Evolutionary conservation across 2,329 filamentous ascomycete species (phyloP), one percentile per base, ranked within the genome.

Genomic region (Talaromyces pinophilus): DNA sequence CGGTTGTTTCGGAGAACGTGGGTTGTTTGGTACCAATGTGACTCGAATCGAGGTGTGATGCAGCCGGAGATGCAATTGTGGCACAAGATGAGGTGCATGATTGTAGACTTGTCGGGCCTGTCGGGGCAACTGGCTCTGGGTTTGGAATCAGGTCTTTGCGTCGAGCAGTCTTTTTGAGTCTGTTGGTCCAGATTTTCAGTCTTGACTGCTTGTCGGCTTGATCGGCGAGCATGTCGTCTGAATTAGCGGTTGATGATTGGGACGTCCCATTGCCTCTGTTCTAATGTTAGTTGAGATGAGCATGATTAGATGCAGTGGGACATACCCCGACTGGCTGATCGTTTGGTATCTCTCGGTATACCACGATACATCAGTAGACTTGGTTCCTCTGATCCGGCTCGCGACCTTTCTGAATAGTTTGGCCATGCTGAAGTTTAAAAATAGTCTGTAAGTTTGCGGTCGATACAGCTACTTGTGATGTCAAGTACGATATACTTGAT

Each of bases 351-450:
- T 46, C 33, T 40, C 62, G 17, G 38, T 38, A 8, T 48, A 64
- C 50, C 52, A 48, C n/a, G 62, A 57, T 1, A 57, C 62, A 28
- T 63, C 52, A 6, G 42, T 2, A 7, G 62, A 35, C 30, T 48
- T 64, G 19, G 25, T 13, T 38, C 62, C 50, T 33, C 13, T 64
- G 28, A 64, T 38, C 25, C 52, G 19, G 19, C 42, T 48, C 19
- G 52, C 62, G 19, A 64, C 52, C 38, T 48, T 64, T 35, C 40
- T 25, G 42, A 64, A 19, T 19, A 64, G 40, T 59, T 38, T 64
- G 28, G 50, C 62, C 62, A 64, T 64, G 52, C 4, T 35, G 42
- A 28, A 30, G 33, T 4, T 25, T 63, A 55, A 63, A 22, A 44
- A 63, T 63, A 63, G 33, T 50, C 33, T 50, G 50, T 42, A 28